Conservation (phyloP, 306 rosid genomes). For the Cicer pinnatifidum region DNA sequence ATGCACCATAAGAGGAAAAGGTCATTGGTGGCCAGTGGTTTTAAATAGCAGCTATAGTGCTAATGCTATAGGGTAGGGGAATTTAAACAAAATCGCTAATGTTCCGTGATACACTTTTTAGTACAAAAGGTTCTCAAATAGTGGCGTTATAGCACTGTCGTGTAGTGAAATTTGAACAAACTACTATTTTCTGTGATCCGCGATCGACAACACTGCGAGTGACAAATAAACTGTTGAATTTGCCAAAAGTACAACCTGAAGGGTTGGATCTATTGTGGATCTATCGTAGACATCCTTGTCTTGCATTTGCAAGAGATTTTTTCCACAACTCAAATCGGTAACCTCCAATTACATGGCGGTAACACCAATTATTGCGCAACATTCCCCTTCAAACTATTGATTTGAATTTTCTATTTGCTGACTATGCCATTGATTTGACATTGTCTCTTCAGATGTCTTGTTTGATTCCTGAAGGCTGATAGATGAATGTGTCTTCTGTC, state of each 20-base stretch:
- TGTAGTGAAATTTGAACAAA: too few species aligned
- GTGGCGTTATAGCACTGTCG: too few species aligned
- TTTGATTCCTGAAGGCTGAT: constrained; percentile 38
- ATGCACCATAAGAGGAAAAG: background rate
- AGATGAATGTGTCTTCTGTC: constrained; percentile 37
- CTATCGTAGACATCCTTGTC: background rate
- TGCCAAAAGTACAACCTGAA: background rate
- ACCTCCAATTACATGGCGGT: background rate
- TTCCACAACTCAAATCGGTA: background rate
- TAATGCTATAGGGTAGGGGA: too few species aligned
- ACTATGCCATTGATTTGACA: constrained; percentile 5
- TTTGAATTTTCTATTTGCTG: constrained; percentile 31
- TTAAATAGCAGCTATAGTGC: too few species aligned
- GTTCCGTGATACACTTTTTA: too few species aligned
- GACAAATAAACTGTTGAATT: background rate
- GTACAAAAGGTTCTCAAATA: too few species aligned
- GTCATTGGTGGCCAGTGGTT: background rate
- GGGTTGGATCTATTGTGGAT: background rate
- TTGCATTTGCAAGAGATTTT: background rate
- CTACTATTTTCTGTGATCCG: too few species aligned
- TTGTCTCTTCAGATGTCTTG: constrained; percentile 3
- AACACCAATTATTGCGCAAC: background rate
- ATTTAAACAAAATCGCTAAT: too few species aligned
- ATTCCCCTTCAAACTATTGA: constrained; percentile 10
- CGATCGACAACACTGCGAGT: background rate